Evolutionary conservation across 2,329 filamentous ascomycete genomes (phyloP).

Genomic region (Atkinsonella hypoxylon): DNA sequence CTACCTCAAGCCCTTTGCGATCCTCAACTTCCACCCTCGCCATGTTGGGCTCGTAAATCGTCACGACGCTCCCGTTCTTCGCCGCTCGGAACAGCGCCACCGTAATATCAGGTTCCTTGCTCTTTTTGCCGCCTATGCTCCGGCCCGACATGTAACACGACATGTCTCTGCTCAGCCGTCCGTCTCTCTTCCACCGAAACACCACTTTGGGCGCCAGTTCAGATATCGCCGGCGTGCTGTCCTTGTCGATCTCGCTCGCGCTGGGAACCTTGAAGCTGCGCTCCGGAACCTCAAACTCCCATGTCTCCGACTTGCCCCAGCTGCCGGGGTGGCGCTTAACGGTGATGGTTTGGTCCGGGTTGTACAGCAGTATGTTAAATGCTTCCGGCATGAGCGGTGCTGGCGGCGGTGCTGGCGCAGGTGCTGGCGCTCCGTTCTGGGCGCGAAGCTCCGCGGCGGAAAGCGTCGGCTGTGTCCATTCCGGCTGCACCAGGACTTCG

Average conservation of each 20-base stretch:
- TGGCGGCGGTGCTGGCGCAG: constrained; percentile 49
- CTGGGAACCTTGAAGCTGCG: constrained; percentile 75
- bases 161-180: constrained; percentile 75
- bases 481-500: constrained; percentile 72
- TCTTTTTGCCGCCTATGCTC: constrained; percentile 63
- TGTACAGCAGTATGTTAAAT: constrained; percentile 84
- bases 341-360: constrained; percentile 72
- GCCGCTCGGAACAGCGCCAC: constrained; percentile 73
- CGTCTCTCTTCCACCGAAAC: constrained; percentile 84
- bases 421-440: constrained; percentile 48
- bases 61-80: constrained; percentile 53
- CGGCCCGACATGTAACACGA: constrained; percentile 79
- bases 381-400: constrained; percentile 62
- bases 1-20: constrained; percentile 81
- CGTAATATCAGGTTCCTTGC: constrained; percentile 88
- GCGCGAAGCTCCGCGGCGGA: constrained; percentile 69
- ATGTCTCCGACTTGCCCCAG: constrained; percentile 70
- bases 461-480: constrained; percentile 73
- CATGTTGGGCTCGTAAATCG: constrained; percentile 88
- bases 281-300: constrained; percentile 89
- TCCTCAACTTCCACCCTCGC: constrained; percentile 87
- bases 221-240: constrained; percentile 30
- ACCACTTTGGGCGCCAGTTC: constrained; percentile 59
- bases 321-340: constrained; percentile 61
- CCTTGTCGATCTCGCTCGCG: constrained; percentile 63